Conservation (phyloP, 2,329 filamentous ascomycete species). For the Cladophialophora yegresii region DNA sequence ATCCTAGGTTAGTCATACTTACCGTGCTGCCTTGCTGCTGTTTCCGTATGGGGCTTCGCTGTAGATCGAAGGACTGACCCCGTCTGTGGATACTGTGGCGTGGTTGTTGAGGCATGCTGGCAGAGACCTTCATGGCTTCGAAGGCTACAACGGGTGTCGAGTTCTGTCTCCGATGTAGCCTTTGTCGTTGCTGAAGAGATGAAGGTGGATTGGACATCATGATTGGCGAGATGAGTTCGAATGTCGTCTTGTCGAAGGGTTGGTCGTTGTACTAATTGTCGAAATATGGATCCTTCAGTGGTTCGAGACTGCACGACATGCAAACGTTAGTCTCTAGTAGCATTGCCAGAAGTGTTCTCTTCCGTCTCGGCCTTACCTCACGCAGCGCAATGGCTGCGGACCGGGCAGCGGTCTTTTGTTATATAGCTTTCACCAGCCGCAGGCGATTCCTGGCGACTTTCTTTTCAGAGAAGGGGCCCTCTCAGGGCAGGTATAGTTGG, state of each 20-base stretch:
- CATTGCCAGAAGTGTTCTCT: neutral
- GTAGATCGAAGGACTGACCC: conserved; percentile 67
- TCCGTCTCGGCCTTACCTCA: conserved; percentile 60
- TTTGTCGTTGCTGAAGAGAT: conserved; percentile 72
- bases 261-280: conserved; percentile 47
- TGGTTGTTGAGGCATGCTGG: conserved; percentile 55
- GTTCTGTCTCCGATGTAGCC: conserved; percentile 81
- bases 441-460: conserved; percentile 29
- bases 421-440: conserved; percentile 35
- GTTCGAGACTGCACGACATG: conserved; percentile 37
- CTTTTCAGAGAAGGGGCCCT: conserved; percentile 31
- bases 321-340: conserved; percentile 7
- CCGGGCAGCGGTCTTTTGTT: conserved; percentile 61
- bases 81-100: conserved; percentile 68
- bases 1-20: conserved; percentile 61
- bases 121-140: conserved; percentile 70
- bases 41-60: conserved; percentile 42
- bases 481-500: conserved; percentile 31
- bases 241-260: conserved; percentile 48
- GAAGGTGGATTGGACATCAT: conserved; percentile 78
- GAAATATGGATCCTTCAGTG: conserved; percentile 51
- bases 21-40: conserved; percentile 36
- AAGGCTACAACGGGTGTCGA: conserved; percentile 74
- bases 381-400: conserved; percentile 79
- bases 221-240: conserved; percentile 71